Base-by-base conservation (phyloP, 306 rosid species). In the Quercus ilex region DNA sequence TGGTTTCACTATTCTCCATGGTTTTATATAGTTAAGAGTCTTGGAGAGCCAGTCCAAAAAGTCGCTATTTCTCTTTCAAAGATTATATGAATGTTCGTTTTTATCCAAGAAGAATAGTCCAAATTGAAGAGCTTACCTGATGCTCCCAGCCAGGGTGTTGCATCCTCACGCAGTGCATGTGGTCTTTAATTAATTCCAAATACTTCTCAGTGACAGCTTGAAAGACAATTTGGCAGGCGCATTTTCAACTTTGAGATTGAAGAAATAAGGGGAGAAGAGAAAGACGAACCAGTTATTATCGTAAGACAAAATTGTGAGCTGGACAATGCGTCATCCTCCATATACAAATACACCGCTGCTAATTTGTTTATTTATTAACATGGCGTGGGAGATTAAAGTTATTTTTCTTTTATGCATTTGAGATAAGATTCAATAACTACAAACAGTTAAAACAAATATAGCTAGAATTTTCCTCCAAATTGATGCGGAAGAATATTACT, bases 401-500 rank as follows among this genome's bases (percentile, higher is more conserved):
- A 72, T 76, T 76, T 62, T 11, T n/a, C n/a, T 41, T 77, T 18
- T 51, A 11, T 53, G 49, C 21, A 52, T 67, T 73, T 14, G 68
- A 35, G 83, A 83, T 83, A 83, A 13, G 73, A 28, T 51, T 55
- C 78, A n/a, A 73, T 55, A 78, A 18, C 30, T 15, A 15, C 82
- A 82, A 82, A 31, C 73, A 41, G 79, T 58, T 13, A 14, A 18
- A 14, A 41, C 14, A 19, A 41, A 67, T 0, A 11, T 0, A 49
- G 15, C 4, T 49, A 49, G 69, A 21, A 20, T 26, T 62, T 62
- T 21, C 12, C 53, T 49, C 46, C 46, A 38, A 38, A 38, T 9
- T 21, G 67, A 60, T n/a, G 31, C 67, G 33, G 46, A 38, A 7
- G 46, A 38, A 38, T 38, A 38, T 1, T 7, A 2, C 46, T 12